A percentile compares a stretch with the other conserved stretches of the same genome.
Evolutionary conservation across 2,329 filamentous ascomycete species (phyloP).

Genomic region (Nectriaceae sp.): DNA sequence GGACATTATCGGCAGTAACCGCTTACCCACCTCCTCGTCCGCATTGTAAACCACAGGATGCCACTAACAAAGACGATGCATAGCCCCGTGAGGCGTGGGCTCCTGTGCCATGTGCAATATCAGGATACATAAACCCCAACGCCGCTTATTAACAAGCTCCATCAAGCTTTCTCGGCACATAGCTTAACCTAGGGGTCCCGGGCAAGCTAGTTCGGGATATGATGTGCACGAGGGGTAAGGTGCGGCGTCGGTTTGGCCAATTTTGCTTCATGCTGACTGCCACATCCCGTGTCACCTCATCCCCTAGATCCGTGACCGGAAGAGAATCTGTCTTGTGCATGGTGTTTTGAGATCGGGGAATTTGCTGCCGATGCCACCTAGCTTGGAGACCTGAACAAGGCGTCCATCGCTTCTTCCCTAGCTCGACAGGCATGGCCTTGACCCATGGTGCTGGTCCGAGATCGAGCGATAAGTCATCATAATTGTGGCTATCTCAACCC

Average conservation of each 20-base stretch:
- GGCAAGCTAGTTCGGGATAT: conserved; percentile 19
- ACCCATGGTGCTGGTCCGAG: neutral
- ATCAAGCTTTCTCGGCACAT: conserved; percentile 25
- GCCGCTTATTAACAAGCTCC: conserved; percentile 9
- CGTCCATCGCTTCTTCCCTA: neutral
- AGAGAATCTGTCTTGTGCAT: conserved; percentile 12
- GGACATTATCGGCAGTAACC: neutral
- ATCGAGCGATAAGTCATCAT: neutral
- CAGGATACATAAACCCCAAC: conserved; percentile 6
- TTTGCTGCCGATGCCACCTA: conserved; percentile 11
- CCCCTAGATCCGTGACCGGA: conserved; percentile 20
- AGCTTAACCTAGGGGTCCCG: conserved; percentile 13
- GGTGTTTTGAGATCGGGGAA: conserved; percentile 19
- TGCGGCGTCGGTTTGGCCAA: conserved; percentile 17
- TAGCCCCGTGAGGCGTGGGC: neutral
- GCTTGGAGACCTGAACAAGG: neutral
- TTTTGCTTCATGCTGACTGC: conserved; percentile 21
- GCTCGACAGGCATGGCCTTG: neutral
- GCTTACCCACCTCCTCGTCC: neutral
- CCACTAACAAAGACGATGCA: too few species aligned
- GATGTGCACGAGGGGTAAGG: conserved; percentile 20
- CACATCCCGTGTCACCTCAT: conserved; percentile 26
- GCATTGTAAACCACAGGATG: too few species aligned
- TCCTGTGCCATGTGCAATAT: neutral
- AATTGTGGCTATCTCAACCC: too few species aligned